Percentiles rank a stretch among this genome's conserved stretches.
Evolutionary conservation across 1,139 yeast species (phyloP).

Genomic region (Debaryomycetaceae sp.): DNA sequence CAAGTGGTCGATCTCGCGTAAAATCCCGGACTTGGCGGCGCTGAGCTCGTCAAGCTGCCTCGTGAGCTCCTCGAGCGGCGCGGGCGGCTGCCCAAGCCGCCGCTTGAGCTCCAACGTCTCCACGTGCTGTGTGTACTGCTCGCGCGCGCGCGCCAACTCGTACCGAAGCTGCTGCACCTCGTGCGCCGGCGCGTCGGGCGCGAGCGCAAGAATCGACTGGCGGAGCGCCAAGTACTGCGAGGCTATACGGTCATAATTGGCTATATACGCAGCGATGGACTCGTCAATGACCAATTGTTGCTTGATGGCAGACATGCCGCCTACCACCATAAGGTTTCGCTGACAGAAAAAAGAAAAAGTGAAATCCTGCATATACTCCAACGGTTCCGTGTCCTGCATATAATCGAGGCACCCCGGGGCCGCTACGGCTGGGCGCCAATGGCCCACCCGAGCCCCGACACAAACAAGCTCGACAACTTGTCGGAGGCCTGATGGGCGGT

Average conservation of each 20-base stretch:
- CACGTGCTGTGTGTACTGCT: slow-evolving; percentile 24
- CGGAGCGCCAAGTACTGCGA: slow-evolving; percentile 30
- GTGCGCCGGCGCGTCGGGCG: slow-evolving; percentile 11
- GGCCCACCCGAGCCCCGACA: slow-evolving; percentile 64
- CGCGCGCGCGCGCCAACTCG: slow-evolving; percentile 26
- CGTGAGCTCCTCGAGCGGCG: slow-evolving; percentile 19
- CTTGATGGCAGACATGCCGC: slow-evolving; percentile 9
- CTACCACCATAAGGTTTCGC: slow-evolving; percentile 1
- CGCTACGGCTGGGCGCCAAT: slow-evolving; percentile 45
- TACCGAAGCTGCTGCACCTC: slow-evolving; percentile 18
- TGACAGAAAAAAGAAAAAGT: background rate
- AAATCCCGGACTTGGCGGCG: slow-evolving; percentile 3
- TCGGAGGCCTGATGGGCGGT: slow-evolving; percentile 41
- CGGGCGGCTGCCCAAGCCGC: slow-evolving; percentile 16
- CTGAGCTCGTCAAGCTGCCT: slow-evolving; percentile 18
- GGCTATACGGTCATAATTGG: slow-evolving; percentile 31
- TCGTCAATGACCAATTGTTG: slow-evolving; percentile 34
- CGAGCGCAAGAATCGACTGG: slow-evolving; percentile 25
- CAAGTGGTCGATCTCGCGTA: slow-evolving; percentile 5
- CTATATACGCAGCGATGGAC: slow-evolving; percentile 26
- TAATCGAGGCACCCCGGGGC: background rate
- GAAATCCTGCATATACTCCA: slow-evolving; percentile 6
- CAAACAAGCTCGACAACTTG: slow-evolving; percentile 48
- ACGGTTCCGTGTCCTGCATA: slow-evolving; percentile 8
- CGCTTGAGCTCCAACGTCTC: slow-evolving; percentile 16